Conservation (phyloP, 805 yeast species). For the Candida ovalis region DNA sequence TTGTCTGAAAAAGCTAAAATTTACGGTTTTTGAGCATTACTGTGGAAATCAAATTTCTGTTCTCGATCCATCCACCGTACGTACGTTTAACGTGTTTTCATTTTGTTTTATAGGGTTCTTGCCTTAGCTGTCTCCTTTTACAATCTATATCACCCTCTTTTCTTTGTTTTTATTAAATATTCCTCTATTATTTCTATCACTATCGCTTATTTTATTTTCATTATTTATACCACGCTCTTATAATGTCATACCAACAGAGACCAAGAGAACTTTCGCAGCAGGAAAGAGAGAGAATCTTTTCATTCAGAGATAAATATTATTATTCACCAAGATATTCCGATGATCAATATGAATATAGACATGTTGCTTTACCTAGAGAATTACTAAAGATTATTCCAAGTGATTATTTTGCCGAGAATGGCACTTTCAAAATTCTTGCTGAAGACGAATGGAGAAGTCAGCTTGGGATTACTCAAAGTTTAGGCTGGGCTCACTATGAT, state of each 20-base stretch:
- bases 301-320: slow-evolving; percentile 91
- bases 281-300: slow-evolving; percentile 82
- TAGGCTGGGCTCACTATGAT: slow-evolving; percentile 98
- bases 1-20: no score
- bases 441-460: slow-evolving; percentile 98
- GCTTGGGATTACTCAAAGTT: slow-evolving; percentile 91
- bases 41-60: no score
- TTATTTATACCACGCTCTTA: slow-evolving; percentile 7
- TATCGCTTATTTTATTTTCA: background rate
- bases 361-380: slow-evolving; percentile 93
- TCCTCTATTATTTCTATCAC: background rate
- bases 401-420: slow-evolving; percentile 92
- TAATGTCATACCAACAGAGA: slow-evolving; percentile 35
- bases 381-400: slow-evolving; percentile 92
- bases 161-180: background rate
- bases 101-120: no score
- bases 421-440: slow-evolving; percentile 81
- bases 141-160: background rate
- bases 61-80: no score
- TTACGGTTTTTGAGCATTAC: no score
- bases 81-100: no score
- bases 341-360: slow-evolving; percentile 90
- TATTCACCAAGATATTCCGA: slow-evolving; percentile 92
- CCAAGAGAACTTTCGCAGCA: slow-evolving; percentile 74
- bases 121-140: no score